phyloP scores from a whole-genome alignment of 805 yeast species.

The Suhomyces faveliae region DNA sequence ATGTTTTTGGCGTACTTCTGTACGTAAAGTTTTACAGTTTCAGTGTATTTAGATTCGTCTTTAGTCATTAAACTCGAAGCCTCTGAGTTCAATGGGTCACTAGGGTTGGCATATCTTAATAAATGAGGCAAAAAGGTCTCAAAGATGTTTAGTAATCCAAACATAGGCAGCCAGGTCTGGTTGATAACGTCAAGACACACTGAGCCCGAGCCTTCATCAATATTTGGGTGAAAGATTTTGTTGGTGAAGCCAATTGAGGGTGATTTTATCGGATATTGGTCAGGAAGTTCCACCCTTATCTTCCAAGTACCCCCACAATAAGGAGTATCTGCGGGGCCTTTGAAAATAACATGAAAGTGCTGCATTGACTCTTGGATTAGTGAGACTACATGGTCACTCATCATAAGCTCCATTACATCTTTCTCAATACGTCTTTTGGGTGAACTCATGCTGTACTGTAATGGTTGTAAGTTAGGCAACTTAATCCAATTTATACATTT shows the following conservation, averaged over 20 bases:
- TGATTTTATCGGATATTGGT: slow-evolving; percentile 91
- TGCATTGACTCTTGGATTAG: slow-evolving; percentile 75
- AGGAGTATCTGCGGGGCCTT: slow-evolving; percentile 81
- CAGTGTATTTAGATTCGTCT: slow-evolving; percentile 64
- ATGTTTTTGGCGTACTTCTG: slow-evolving; percentile 52
- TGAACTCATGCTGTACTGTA: slow-evolving; percentile 25
- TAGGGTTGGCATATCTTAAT: slow-evolving; percentile 86
- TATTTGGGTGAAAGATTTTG: slow-evolving; percentile 92
- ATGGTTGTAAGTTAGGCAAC: background rate
- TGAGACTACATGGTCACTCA: slow-evolving; percentile 89
- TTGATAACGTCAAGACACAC: slow-evolving; percentile 95
- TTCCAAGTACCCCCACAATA: slow-evolving; percentile 90
- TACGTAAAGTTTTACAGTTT: slow-evolving; percentile 71
- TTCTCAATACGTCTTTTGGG: slow-evolving; percentile 84
- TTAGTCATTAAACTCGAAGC: slow-evolving; percentile 78
- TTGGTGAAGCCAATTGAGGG: slow-evolving; percentile 94
- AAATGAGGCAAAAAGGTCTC: slow-evolving; percentile 93
- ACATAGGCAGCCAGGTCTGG: slow-evolving; percentile 98
- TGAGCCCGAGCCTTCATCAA: slow-evolving; percentile 85
- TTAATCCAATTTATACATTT: background rate
- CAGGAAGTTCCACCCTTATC: slow-evolving; percentile 89
- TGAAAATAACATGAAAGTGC: slow-evolving; percentile 80
- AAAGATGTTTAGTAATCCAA: slow-evolving; percentile 85
- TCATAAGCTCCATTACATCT: slow-evolving; percentile 94
- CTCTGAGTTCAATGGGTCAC: slow-evolving; percentile 89